Base-by-base conservation (phyloP, 805 yeast genomes). In the Candida maltosa region DNA sequence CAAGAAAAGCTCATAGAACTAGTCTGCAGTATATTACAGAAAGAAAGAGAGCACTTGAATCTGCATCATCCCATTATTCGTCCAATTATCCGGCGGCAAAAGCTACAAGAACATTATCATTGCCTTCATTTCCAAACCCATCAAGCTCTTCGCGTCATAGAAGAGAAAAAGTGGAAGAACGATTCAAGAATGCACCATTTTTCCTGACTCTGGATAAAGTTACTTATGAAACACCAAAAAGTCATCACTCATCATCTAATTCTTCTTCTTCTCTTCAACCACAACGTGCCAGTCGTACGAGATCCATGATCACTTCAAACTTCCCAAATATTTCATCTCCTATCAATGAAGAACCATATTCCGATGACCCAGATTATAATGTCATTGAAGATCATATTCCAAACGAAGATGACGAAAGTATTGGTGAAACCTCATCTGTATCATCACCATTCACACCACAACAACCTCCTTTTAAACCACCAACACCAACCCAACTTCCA, bases 101-200 rank as follows among this genome's bases (percentile, higher is more conserved):
- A 46, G 73, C 73, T 5, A 62, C 72, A 3, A 51, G 73, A 36
- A 67, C 73, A 2, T 65, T 62, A 38, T 65, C 72, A 1, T 52
- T 67, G 34, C 73, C 73, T 4, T 59, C 59, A 1, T 66, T 62
- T 42, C 56, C 58, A 34, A 63, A 61, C 34, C 46, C 55, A 38
- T 65, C 58, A 35, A 51, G 56, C 5, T 51, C 70, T 4, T 60
- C 70, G 10, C 57, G 52, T 31, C 63, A 62, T 44, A 70, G 66
- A 40, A 54, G 58, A 39, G 63, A 65, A 35, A 57, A 64, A 33
- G 61, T 67, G 19, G 68, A 61, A 48, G 70, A 67, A 27, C 47
- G 73, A 34, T 67, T 67, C 48, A 67, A 66, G 41, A 69, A 61
- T 69, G 73, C 71, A 2, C 67, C 71, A 6, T 65, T 65, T 44